These are phyloP conservation scores for Davidsoniella virescens DNA, from an alignment of 2,329 filamentous ascomycete species.

Conservation along the genomic window DNA sequence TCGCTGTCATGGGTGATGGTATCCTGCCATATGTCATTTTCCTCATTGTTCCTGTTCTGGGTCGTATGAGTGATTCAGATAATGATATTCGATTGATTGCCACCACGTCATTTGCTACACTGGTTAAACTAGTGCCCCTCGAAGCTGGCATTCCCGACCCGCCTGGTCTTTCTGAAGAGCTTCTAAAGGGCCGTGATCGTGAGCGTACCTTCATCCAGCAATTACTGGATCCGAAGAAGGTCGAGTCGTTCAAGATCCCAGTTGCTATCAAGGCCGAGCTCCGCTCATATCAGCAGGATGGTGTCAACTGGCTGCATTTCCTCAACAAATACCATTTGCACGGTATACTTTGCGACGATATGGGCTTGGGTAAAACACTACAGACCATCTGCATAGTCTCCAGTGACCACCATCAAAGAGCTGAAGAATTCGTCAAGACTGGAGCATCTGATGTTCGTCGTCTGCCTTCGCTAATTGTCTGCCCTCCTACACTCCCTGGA, in stretches of 20 bases:
- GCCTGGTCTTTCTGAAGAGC: conserved; percentile 73
- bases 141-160: conserved; percentile 96
- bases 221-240: conserved; percentile 90
- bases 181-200: conserved; percentile 78
- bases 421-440: conserved; percentile 77
- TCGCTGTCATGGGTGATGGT: conserved; percentile 92
- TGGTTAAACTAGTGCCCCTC: conserved; percentile 91
- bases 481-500: conserved; percentile 85
- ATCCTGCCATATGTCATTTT: conserved; percentile 98
- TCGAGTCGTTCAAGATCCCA: conserved; percentile 83
- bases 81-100: conserved; percentile 88
- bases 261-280: conserved; percentile 95
- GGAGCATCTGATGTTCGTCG: conserved; percentile 60
- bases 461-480: conserved; percentile 85
- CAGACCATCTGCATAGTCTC: conserved; percentile 97
- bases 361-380: conserved; percentile 94
- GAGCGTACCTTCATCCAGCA: conserved; percentile 95
- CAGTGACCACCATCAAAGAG: conserved; percentile 87
- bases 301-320: conserved; percentile 97
- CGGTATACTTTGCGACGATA: conserved; percentile 95
- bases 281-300: conserved; percentile 93
- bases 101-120: conserved; percentile 89
- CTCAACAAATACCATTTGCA: conserved; percentile 96
- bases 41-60: conserved; percentile 89
- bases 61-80: conserved; percentile 96